Evolutionary conservation across 805 yeast species (phyloP).

Genomic region (Geotrichum ghanense): DNA sequence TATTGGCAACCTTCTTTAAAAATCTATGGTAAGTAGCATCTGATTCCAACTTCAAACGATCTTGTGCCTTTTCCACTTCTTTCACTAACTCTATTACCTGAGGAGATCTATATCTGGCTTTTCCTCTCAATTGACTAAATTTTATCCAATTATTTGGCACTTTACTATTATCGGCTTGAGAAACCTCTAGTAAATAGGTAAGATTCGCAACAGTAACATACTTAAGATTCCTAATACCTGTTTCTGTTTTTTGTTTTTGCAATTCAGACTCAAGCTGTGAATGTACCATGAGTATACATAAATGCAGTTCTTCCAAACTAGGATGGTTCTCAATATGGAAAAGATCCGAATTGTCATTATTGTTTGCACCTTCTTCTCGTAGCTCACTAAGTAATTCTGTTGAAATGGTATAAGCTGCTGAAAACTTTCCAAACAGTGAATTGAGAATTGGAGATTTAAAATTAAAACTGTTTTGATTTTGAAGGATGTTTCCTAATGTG

Average conservation of each 20-base stretch:
- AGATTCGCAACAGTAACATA: conserved; percentile 50
- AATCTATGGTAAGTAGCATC: conserved; percentile 36
- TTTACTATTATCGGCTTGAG: conserved; percentile 41
- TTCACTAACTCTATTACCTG: conserved; percentile 39
- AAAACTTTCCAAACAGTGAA: conserved; percentile 29
- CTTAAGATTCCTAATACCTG: conserved; percentile 46
- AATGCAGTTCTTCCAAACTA: conserved; percentile 31
- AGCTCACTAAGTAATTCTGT: conserved; percentile 18
- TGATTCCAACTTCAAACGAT: conserved; percentile 34
- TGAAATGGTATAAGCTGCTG: conserved; percentile 24
- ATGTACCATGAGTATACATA: conserved; percentile 35
- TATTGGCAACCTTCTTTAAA: conserved; percentile 28
- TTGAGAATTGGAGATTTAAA: conserved; percentile 29
- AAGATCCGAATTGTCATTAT: conserved; percentile 16
- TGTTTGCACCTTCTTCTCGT: conserved; percentile 16
- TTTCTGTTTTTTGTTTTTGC: conserved; percentile 29
- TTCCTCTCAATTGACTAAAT: conserved; percentile 35
- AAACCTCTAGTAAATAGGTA: conserved; percentile 66
- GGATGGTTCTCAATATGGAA: conserved; percentile 20
- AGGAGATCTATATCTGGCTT: conserved; percentile 62
- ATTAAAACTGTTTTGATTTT: conserved; percentile 9
- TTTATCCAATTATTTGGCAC: conserved; percentile 73
- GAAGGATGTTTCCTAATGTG: conserved; percentile 11
- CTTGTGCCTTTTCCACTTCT: conserved; percentile 49
- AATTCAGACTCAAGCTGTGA: conserved; percentile 42